Conservation (phyloP, 1,284 basidiomycete species). For the Rhodotorula sp. region DNA sequence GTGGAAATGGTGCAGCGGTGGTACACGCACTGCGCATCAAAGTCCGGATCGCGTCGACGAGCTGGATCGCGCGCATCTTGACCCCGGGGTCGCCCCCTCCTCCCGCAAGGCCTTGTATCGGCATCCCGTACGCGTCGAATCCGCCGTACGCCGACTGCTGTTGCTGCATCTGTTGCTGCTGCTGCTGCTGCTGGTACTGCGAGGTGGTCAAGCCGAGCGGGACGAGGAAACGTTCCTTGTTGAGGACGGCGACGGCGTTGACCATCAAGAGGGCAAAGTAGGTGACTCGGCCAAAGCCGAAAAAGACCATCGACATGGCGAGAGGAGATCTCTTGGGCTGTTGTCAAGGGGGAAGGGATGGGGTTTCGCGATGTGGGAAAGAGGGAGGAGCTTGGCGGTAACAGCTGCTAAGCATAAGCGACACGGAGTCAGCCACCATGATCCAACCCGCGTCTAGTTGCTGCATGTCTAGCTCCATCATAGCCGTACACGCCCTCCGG, state of each 20-base stretch:
- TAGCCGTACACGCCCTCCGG: too few relatives aligned
- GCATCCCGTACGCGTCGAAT: conserved; percentile 33
- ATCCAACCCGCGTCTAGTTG: too few relatives aligned
- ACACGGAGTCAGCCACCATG: too few relatives aligned
- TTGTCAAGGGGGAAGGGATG: not conserved
- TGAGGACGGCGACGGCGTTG: conserved; percentile 40
- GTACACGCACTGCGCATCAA: conserved; percentile 36
- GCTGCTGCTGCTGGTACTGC: conserved; percentile 18
- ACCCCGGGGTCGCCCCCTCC: conserved; percentile 12
- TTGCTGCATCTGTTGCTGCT: conserved; percentile 8
- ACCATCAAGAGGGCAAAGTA: conserved; percentile 39
- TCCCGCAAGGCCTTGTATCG: conserved; percentile 4
- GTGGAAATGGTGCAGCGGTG: not conserved
- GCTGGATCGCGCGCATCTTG: conserved; percentile 32
- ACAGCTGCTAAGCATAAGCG: too few relatives aligned
- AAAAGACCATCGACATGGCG: conserved; percentile 17
- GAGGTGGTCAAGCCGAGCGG: conserved; percentile 34
- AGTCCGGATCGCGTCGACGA: conserved; percentile 38
- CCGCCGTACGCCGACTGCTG: not conserved
- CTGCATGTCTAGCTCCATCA: too few relatives aligned
- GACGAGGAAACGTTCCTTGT: conserved; percentile 40
- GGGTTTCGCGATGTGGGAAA: not conserved
- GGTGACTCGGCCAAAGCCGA: conserved; percentile 34
- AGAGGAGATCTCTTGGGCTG: not conserved
- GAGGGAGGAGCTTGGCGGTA: too few relatives aligned